A percentile compares a stretch with the other conserved stretches of the same genome.
Conservation (phyloP, 768 basidiomycete species). For the Psilocybe sp. region DNA sequence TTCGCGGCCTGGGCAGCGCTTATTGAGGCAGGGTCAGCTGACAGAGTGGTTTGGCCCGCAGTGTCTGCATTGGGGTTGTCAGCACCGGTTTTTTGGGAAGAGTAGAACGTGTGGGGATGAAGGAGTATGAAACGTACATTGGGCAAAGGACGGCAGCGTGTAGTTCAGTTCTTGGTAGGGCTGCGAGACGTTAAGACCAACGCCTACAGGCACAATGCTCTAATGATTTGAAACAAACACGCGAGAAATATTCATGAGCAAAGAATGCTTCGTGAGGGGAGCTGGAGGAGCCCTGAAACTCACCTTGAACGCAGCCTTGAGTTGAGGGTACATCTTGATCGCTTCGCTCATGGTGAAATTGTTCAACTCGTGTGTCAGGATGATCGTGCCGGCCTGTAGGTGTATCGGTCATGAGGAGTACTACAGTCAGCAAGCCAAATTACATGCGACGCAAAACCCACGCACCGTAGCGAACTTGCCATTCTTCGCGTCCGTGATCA, state of each 20-base stretch:
- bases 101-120: background rate
- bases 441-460: background rate
- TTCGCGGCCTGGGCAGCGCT: too few relatives aligned
- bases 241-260: background rate
- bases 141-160: slow-evolving; percentile 39
- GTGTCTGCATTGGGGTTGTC: too few relatives aligned
- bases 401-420: background rate
- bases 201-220: slow-evolving; percentile 53
- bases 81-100: too few relatives aligned
- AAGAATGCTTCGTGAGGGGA: background rate
- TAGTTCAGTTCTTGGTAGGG: slow-evolving; percentile 51
- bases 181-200: slow-evolving; percentile 47
- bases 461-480: slow-evolving; percentile 40
- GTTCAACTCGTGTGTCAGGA: slow-evolving; percentile 58
- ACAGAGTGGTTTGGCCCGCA: too few relatives aligned
- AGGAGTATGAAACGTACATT: slow-evolving; percentile 36
- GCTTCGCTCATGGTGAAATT: slow-evolving; percentile 61
- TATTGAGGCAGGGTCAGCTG: too few relatives aligned
- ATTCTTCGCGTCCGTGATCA: slow-evolving; percentile 45
- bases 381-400: slow-evolving; percentile 44
- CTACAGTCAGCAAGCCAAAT: background rate
- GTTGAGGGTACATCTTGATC: slow-evolving; percentile 41
- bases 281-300: slow-evolving; percentile 3
- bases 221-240: slow-evolving; percentile 8
- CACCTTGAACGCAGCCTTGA: slow-evolving; percentile 46